Evolutionary conservation across 371 early-diverging fungal genomes (phyloP), one percentile per base, ranked within the genome.

Genomic region (Rhizopus stolonifer): DNA sequence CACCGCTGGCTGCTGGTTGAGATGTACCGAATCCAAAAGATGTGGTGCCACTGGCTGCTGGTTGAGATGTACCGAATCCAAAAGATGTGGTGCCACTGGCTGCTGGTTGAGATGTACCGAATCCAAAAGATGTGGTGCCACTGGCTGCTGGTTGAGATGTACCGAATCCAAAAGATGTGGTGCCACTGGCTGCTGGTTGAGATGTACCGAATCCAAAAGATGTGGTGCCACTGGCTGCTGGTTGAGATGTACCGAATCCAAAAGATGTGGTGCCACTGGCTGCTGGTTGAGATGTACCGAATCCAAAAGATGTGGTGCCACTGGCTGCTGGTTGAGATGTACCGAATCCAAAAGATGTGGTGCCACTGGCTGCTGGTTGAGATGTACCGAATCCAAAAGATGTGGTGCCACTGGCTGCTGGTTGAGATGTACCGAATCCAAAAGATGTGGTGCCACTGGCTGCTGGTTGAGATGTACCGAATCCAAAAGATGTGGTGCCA

Each of bases 181-280:
- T 17, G 1, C 24, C 3, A 10, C n/a, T n/a, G 5, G n/a, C 4
- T 11, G 36, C 36, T 1, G 36, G 36, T 36, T 36, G 36, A 36
- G 36, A 36, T 11, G 36, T n/a, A 15, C 54, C 54, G 43, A 53
- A 53, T n/a, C 15, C 15, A 36, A 44, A n/a, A n/a, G n/a, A n/a
- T n/a, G n/a, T n/a, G n/a, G n/a, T n/a, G n/a, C n/a, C 11, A 1
- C 24, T 5, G 6, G n/a, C 36, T 13, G 25, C 25, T 25, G 46
- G 45, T 10, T 31, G 44, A 36, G 46, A 25, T 32, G 49, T 34
- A 33, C 49, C 49, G 19, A 49, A 49, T 11, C 43, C 43, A 43
- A 23, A 22, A 0, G 15, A 15, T 4, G 24, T 7, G 19, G 43
- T 32, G 22, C 8, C 34, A 22, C 15, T 29, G 38, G 38, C 38